Conservation (phyloP, 2,329 filamentous ascomycete genomes). For the Teratosphaeria pseudoeucalypti region DNA sequence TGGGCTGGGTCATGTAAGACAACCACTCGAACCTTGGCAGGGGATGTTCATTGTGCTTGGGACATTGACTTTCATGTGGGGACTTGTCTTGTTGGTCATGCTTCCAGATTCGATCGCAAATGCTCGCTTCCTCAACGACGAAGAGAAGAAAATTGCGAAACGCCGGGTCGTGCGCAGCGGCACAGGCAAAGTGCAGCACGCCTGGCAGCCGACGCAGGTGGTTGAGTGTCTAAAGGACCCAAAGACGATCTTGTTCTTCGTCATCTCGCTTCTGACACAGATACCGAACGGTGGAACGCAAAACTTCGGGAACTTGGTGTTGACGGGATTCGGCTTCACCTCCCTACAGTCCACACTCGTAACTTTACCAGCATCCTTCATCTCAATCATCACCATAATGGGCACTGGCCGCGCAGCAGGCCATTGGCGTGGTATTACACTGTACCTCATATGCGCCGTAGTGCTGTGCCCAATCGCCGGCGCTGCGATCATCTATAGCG, state of each 20-base stretch:
- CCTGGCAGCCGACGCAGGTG: background rate
- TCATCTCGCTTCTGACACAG: background rate
- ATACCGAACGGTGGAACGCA: background rate
- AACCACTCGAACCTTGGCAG: constrained; percentile 3
- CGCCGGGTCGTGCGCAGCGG: constrained; percentile 24
- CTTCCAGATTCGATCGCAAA: constrained; percentile 43
- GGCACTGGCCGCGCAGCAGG: background rate
- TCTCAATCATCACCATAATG: constrained; percentile 35
- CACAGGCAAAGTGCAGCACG: background rate
- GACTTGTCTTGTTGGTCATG: constrained; percentile 23
- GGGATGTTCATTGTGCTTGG: constrained; percentile 6
- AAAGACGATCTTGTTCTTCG: background rate
- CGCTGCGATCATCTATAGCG: background rate
- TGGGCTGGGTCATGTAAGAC: constrained; percentile 11
- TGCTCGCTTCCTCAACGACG: constrained; percentile 42
- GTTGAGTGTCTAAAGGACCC: background rate
- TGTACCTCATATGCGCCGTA: background rate
- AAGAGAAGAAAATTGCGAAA: constrained; percentile 39
- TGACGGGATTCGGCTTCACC: constrained; percentile 34
- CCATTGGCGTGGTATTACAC: background rate
- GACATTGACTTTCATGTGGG: constrained; percentile 10
- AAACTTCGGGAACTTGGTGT: background rate
- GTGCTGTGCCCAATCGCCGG: background rate
- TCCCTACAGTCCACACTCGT: constrained; percentile 32
- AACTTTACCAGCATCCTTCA: constrained; percentile 1